Conservation (phyloP, 768 basidiomycete species). For the Tylopilus subfusipes region DNA sequence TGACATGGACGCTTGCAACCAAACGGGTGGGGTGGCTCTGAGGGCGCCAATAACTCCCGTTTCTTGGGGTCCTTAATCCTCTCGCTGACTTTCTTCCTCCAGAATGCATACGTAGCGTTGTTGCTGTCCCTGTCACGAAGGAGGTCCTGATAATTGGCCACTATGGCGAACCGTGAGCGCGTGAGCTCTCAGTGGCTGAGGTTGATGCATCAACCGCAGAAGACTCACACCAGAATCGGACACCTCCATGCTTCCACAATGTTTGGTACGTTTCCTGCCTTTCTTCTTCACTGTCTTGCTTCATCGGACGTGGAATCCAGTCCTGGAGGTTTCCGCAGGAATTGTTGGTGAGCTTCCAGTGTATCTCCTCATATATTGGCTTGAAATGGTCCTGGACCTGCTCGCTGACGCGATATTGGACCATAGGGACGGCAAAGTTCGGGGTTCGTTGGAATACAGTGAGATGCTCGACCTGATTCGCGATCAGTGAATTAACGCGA, state of each 20-base stretch:
- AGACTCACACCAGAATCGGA: constrained; percentile 10
- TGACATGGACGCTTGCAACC: constrained; percentile 6
- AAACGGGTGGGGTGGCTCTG: constrained; percentile 6
- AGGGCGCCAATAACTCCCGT: not conserved
- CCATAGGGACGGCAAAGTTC: constrained; percentile 12
- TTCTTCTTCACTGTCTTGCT: constrained; percentile 9
- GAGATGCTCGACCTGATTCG: constrained; percentile 4
- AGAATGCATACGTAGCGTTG: constrained; percentile 5
- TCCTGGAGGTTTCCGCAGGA: not conserved
- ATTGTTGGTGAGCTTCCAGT: constrained; percentile 2
- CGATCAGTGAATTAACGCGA: not conserved
- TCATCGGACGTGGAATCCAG: constrained; percentile 7
- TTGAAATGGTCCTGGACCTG: constrained; percentile 12
- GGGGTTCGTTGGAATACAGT: constrained; percentile 18
- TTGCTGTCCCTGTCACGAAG: not conserved
- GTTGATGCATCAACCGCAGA: not conserved
- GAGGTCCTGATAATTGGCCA: constrained; percentile 8
- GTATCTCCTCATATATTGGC: constrained; percentile 6
- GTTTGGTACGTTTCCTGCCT: constrained; percentile 1
- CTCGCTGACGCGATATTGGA: constrained; percentile 7
- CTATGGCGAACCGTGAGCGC: not conserved
- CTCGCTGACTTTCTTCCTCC: constrained; percentile 5
- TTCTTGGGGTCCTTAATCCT: constrained; percentile 2
- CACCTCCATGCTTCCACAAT: constrained; percentile 9
- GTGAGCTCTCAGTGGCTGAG: not conserved